These are phyloP conservation scores for Leucosporidium yakuticum DNA, from an alignment of 768 basidiomycete genomes.

Conservation along the genomic window DNA sequence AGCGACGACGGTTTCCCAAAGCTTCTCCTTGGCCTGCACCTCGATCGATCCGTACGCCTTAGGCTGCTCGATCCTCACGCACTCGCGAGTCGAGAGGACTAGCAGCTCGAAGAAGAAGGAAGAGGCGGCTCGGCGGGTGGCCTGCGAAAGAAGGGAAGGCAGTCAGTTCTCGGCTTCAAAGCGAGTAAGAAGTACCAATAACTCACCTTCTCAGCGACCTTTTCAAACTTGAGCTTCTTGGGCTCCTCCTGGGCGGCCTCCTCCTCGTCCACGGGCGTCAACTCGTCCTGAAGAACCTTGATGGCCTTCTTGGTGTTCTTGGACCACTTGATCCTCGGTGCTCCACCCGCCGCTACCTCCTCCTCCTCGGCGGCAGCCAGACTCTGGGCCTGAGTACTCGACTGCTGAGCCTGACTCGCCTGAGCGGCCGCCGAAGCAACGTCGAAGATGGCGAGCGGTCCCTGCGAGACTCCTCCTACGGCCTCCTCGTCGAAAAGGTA, in stretches of 20 bases:
- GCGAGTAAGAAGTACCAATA: neutral
- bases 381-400: slow-evolving; percentile 13
- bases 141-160: slow-evolving; percentile 48
- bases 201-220: slow-evolving; percentile 67
- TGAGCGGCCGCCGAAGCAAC: slow-evolving; percentile 49
- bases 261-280: slow-evolving; percentile 9
- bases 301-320: slow-evolving; percentile 83
- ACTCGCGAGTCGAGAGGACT: slow-evolving; percentile 87
- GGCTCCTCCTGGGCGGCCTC: slow-evolving; percentile 46
- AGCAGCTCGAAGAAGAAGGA: slow-evolving; percentile 98
- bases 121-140: slow-evolving; percentile 82
- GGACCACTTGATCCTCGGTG: slow-evolving; percentile 52
- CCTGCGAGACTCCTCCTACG: slow-evolving; percentile 21
- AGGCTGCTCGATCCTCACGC: slow-evolving; percentile 69
- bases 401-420: slow-evolving; percentile 15
- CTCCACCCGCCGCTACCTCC: slow-evolving; percentile 31
- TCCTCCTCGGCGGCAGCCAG: slow-evolving; percentile 16
- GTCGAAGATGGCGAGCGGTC: slow-evolving; percentile 41
- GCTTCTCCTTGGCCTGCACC: slow-evolving; percentile 68
- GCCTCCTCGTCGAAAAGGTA: neutral
- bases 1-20: slow-evolving; percentile 58
- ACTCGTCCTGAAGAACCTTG: slow-evolving; percentile 56
- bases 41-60: slow-evolving; percentile 79
- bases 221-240: slow-evolving; percentile 66
- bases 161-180: neutral